Evolutionary conservation across 331 rosid species (phyloP).

Genomic region (Quercus tomentella): DNA sequence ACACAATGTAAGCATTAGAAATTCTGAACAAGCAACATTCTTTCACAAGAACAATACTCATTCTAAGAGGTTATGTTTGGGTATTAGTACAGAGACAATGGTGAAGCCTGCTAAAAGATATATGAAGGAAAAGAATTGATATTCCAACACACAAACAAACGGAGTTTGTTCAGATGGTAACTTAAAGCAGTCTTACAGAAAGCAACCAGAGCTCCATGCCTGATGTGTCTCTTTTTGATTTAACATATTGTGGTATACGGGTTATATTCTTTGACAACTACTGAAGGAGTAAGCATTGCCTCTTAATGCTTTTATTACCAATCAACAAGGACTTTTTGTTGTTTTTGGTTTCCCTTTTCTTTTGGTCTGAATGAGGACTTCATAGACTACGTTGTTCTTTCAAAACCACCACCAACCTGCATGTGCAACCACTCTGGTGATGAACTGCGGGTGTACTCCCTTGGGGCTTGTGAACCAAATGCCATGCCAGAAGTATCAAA

Average conservation of each 20-base stretch:
- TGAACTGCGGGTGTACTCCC: conserved; percentile 71
- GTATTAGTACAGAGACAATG: conserved; percentile 24
- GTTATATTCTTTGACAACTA: conserved; percentile 23
- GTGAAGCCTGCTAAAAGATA: conserved; percentile 35
- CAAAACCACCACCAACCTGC: conserved; percentile 91
- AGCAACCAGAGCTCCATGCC: conserved; percentile 43
- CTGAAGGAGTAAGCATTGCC: conserved; percentile 28
- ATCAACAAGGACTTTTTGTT: conserved; percentile 5
- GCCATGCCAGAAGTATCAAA: conserved; percentile 56
- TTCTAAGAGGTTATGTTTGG: conserved; percentile 17
- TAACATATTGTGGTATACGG: conserved; percentile 33
- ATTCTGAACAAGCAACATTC: conserved; percentile 35
- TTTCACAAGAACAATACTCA: conserved; percentile 40
- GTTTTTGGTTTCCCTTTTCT: no score
- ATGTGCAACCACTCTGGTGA: conserved; percentile 93
- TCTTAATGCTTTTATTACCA: conserved; percentile 44
- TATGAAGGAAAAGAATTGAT: conserved; percentile 35
- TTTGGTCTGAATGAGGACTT: not conserved
- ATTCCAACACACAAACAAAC: conserved; percentile 41
- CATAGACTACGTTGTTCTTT: conserved; percentile 53
- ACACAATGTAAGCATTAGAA: conserved; percentile 34
- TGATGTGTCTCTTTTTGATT: conserved; percentile 34
- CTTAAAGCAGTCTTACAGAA: conserved; percentile 23
- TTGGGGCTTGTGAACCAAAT: conserved; percentile 58
- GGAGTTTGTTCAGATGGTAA: conserved; percentile 34